Conservation (phyloP, 2,329 filamentous ascomycete genomes). For the Microcyclosporella mali region DNA sequence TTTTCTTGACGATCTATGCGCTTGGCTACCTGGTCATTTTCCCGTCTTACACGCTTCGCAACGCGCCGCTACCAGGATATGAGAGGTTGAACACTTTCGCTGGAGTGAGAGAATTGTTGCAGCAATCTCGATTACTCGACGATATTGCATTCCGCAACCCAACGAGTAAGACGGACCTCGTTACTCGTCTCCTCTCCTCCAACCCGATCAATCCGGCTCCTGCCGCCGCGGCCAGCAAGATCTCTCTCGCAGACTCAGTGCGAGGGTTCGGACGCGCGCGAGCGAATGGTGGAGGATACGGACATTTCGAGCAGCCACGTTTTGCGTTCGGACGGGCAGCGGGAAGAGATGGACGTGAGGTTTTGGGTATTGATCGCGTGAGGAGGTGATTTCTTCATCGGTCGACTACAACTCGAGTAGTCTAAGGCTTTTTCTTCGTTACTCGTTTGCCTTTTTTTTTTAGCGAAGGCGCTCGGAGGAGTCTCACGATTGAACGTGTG, state of each 20-base stretch:
- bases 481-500: neutral
- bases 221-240: slow-evolving; percentile 21
- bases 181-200: slow-evolving; percentile 58
- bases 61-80: slow-evolving; percentile 58
- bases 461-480: slow-evolving; percentile 5
- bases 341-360: slow-evolving; percentile 54
- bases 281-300: slow-evolving; percentile 2
- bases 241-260: slow-evolving; percentile 28
- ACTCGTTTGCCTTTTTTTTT: neutral
- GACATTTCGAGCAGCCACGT: slow-evolving; percentile 22
- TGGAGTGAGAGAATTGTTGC: slow-evolving; percentile 71
- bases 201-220: slow-evolving; percentile 26
- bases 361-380: slow-evolving; percentile 55
- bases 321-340: slow-evolving; percentile 55
- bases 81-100: slow-evolving; percentile 57
- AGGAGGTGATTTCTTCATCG: slow-evolving; percentile 4
- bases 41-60: slow-evolving; percentile 40
- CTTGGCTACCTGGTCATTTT: slow-evolving; percentile 64
- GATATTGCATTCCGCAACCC: slow-evolving; percentile 69
- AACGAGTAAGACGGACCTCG: slow-evolving; percentile 60
- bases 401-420: neutral
- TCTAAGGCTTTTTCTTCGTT: neutral
- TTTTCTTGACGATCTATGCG: slow-evolving; percentile 66
- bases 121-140: slow-evolving; percentile 62
- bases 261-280: slow-evolving; percentile 28